These are phyloP conservation scores for Alternaria tenuissima DNA, from an alignment of 2,329 filamentous ascomycete species.

Conservation along the genomic window DNA sequence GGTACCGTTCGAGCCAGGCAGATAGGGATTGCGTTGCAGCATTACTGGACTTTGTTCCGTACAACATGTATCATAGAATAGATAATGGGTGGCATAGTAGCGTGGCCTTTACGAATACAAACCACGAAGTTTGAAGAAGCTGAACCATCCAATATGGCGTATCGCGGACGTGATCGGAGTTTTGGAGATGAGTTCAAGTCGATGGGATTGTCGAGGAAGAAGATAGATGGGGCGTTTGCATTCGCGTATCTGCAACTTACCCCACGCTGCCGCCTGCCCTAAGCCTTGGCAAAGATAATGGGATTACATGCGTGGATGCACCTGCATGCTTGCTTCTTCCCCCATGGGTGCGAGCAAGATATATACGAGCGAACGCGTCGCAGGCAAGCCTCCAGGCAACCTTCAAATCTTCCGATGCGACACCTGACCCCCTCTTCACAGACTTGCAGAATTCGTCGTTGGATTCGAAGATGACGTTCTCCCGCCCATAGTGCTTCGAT, in stretches of 20 bases:
- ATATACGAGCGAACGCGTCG: conserved; percentile 1
- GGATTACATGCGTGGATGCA: conserved; percentile 24
- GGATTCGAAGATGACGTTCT: conserved; percentile 7
- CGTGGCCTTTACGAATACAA: not conserved
- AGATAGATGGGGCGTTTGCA: not conserved
- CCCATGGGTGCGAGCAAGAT: not conserved
- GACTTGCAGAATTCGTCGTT: not conserved
- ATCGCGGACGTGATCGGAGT: not conserved
- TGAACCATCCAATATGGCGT: not conserved
- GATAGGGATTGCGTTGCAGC: conserved; percentile 10
- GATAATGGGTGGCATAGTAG: not conserved
- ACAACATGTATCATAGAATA: conserved; percentile 1
- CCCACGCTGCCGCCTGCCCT: conserved; percentile 27
- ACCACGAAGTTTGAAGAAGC: not conserved
- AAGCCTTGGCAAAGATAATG: conserved; percentile 33
- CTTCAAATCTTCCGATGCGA: not conserved
- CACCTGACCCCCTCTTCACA: not conserved
- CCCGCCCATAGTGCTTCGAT: conserved; percentile 7
- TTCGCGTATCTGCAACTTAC: conserved; percentile 6
- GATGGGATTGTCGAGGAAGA: not conserved
- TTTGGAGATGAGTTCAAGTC: not conserved
- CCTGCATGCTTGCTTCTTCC: conserved; percentile 20
- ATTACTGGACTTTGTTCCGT: conserved; percentile 5
- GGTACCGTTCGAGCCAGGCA: not conserved
- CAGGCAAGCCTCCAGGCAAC: not conserved